These are phyloP conservation scores for Coemansia sp. DNA, from an alignment of 192 early-diverging fungal species.

Conservation along the genomic window DNA sequence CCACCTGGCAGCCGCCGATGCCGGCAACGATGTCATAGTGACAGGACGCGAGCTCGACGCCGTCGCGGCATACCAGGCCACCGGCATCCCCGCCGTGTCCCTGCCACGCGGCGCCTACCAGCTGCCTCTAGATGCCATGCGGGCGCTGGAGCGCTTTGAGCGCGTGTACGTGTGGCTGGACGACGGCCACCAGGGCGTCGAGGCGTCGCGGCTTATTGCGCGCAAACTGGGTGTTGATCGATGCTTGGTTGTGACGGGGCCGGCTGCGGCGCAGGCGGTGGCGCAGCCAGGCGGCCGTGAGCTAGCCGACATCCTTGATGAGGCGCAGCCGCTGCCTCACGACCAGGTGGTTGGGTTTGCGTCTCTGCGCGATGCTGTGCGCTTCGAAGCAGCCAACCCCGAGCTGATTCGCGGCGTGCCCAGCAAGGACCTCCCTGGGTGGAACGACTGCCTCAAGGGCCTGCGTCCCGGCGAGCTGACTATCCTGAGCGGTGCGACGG, in stretches of 20 bases:
- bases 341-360: conserved; percentile 65
- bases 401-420: conserved; percentile 62
- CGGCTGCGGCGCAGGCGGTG: conserved; percentile 37
- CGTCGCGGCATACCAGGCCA: conserved; percentile 62
- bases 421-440: conserved; percentile 59
- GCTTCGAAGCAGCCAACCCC: conserved; percentile 60
- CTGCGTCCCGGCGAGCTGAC: conserved; percentile 68
- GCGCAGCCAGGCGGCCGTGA: conserved; percentile 57
- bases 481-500: conserved; percentile 65
- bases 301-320: conserved; percentile 41
- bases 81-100: conserved; percentile 58
- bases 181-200: conserved; percentile 62
- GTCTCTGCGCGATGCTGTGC: conserved; percentile 59
- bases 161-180: conserved; percentile 67
- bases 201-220: conserved; percentile 56
- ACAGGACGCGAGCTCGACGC: conserved; percentile 64
- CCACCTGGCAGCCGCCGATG: conserved; percentile 45
- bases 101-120: conserved; percentile 56
- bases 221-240: conserved; percentile 64
- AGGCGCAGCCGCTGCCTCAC: conserved; percentile 54
- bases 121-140: conserved; percentile 56
- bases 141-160: conserved; percentile 60
- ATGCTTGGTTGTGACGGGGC: conserved; percentile 55
- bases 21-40: conserved; percentile 52
- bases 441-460: conserved; percentile 63